phyloP scores from a whole-genome alignment of 768 basidiomycete species.

The Trametes coccinea region DNA sequence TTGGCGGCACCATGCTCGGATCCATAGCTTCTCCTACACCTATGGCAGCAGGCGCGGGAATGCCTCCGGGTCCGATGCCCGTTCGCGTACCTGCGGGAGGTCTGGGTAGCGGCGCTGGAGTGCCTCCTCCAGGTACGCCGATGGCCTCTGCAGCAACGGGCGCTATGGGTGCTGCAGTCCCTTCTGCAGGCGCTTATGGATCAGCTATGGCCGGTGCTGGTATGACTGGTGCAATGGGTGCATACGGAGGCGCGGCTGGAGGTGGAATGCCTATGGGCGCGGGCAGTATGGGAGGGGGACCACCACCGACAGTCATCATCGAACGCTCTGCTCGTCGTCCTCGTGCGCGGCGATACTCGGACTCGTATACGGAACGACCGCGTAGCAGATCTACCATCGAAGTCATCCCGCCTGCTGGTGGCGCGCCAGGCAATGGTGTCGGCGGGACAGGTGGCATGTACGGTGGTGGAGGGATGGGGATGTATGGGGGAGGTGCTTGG shows the following conservation, averaged over 20 bases:
- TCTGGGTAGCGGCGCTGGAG: background rate
- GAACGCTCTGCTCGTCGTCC: background rate
- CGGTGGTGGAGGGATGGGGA: background rate
- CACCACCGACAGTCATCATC: slow-evolving; percentile 27
- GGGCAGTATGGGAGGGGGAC: slow-evolving; percentile 8
- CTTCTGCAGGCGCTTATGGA: background rate
- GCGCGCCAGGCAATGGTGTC: background rate
- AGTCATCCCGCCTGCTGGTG: background rate
- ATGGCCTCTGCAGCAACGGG: background rate
- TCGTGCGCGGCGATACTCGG: slow-evolving; percentile 3
- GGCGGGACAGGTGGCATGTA: background rate
- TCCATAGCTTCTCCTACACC: background rate
- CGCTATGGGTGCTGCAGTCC: background rate
- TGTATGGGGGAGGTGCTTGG: background rate
- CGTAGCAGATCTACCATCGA: slow-evolving; percentile 9
- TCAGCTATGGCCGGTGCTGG: background rate
- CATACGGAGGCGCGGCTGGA: background rate
- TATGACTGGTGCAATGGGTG: background rate
- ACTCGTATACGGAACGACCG: slow-evolving; percentile 1
- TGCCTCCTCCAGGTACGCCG: background rate
- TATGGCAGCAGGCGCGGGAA: background rate
- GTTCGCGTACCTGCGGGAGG: background rate
- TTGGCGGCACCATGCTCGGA: background rate
- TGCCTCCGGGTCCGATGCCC: slow-evolving; percentile 6
- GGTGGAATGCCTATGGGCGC: background rate